These are phyloP conservation scores for Linnemannia zychae DNA, from an alignment of 192 early-diverging fungal species.

Conservation along the genomic window DNA sequence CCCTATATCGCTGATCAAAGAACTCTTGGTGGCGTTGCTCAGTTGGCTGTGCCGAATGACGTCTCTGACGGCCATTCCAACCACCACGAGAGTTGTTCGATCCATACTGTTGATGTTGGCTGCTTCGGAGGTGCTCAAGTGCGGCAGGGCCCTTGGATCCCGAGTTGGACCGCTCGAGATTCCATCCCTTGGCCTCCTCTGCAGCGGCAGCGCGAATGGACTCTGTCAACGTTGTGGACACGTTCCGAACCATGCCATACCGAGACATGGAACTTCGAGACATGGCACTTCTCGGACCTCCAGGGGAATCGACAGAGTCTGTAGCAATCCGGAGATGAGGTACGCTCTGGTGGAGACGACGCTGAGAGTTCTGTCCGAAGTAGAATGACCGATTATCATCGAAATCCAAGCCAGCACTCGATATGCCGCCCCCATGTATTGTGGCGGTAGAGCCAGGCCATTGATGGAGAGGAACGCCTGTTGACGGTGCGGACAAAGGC, in stretches of 20 bases:
- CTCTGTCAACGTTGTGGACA: slow-evolving; percentile 43
- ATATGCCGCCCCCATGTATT: slow-evolving; percentile 20
- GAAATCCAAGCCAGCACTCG: neutral
- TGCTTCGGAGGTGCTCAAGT: slow-evolving; percentile 30
- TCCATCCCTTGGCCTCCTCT: slow-evolving; percentile 40
- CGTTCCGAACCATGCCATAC: slow-evolving; percentile 36
- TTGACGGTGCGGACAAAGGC: slow-evolving; percentile 3
- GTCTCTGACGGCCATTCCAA: slow-evolving; percentile 14
- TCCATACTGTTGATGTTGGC: neutral
- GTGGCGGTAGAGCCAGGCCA: slow-evolving; percentile 47
- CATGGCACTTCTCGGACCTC: neutral
- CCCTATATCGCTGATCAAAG: slow-evolving; percentile 17
- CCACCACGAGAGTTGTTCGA: neutral
- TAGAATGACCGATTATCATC: slow-evolving; percentile 13
- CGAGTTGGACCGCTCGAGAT: neutral
- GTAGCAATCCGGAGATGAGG: slow-evolving; percentile 28
- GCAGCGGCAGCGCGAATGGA: slow-evolving; percentile 49
- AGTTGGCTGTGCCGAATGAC: neutral
- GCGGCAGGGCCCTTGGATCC: slow-evolving; percentile 48
- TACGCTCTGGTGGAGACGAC: slow-evolving; percentile 26
- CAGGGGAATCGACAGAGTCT: slow-evolving; percentile 17
- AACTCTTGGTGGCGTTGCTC: slow-evolving; percentile 41
- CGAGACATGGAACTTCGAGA: slow-evolving; percentile 4
- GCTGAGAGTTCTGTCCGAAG: slow-evolving; percentile 11
- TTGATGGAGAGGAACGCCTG: slow-evolving; percentile 25